Conservation (phyloP, 2,329 filamentous ascomycete genomes). For the Epichloe elymi region DNA sequence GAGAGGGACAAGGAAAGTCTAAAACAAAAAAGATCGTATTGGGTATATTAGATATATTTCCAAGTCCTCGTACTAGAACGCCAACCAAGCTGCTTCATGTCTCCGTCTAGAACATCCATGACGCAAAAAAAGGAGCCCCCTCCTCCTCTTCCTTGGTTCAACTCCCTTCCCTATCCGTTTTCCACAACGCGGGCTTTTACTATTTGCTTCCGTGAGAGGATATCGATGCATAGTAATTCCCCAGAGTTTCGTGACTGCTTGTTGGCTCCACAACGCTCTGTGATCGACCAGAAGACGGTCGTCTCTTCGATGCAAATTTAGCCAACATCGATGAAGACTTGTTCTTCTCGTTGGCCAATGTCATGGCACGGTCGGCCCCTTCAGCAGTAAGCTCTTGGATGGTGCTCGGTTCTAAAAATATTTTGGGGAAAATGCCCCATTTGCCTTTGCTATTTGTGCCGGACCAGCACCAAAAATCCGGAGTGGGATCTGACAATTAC, state of each 20-base stretch:
- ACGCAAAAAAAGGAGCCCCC: background rate
- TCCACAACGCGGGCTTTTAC: background rate
- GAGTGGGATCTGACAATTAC: constrained; percentile 24
- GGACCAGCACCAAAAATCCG: constrained; percentile 43
- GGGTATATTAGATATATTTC: background rate
- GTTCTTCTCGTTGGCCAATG: constrained; percentile 22
- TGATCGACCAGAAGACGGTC: constrained; percentile 16
- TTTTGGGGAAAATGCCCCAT: constrained; percentile 39
- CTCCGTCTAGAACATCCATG: background rate
- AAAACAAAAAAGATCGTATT: background rate
- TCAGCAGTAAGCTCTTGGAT: constrained; percentile 23
- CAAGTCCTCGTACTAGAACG: background rate
- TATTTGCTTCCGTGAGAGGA: background rate
- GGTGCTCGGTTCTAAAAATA: constrained; percentile 32
- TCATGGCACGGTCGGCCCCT: constrained; percentile 17
- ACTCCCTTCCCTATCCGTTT: background rate
- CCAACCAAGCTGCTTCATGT: background rate
- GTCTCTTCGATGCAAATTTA: constrained; percentile 20
- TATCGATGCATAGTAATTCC: background rate
- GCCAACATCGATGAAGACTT: constrained; percentile 21
- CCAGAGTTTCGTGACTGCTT: constrained; percentile 17
- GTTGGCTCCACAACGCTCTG: constrained; percentile 21
- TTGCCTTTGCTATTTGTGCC: constrained; percentile 39
- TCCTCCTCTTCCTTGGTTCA: background rate
- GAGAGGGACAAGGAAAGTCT: background rate